Evolutionary conservation across 1,139 yeast species (phyloP), one percentile per base, ranked within the genome.

Genomic region (Petasospora rhodanensis): DNA sequence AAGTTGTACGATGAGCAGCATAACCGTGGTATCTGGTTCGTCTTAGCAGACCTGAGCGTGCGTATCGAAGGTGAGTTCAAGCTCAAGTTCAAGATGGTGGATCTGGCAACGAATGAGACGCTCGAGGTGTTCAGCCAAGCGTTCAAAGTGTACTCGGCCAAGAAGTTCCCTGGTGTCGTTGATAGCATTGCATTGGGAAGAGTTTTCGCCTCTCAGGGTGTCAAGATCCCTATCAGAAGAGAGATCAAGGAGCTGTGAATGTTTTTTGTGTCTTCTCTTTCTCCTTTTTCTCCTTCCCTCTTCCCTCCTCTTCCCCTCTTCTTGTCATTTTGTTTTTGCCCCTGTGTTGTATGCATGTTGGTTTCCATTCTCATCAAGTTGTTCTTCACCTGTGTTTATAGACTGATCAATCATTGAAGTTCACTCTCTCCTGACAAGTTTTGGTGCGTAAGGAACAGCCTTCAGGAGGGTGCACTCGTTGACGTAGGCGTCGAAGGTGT

Each of bases 81-180:
- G 31, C 52, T 65, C 26, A 62, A 60, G 45, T 56, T 62, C 34
- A 51, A 56, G 11, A 58, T 65, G 40, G 45, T 54, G 50, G 34
- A 59, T 26, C 24, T 49, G n/a, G 26, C 31, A 10, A 32, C 41
- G 1, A 39, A 38, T 25, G 16, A 11, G 11, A 21, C 43, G 14
- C 39, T 41, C 7, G 29, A 28, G 21, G 35, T 25, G 16, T 64
- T 59, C 38, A 59, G 66, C 13, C 54, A 59, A 11, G 47, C 55
- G 4, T 64, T 65, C 47, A 50, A 49, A 24, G 66, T 64, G 3
- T 65, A 56, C 38, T 58, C 66, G 17, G 69, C 70, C 3, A 65
- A 65, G 40, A 61, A 58, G 40, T 65, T 64, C 39, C 70, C 70
- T 1, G 70, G 70, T 7, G 70, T 65, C 16, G 62, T 62, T 26